Evolutionary conservation across 495 filamentous ascomycete genomes (phyloP), one percentile per base, ranked within the genome.

Genomic region (Neurospora cerealis): DNA sequence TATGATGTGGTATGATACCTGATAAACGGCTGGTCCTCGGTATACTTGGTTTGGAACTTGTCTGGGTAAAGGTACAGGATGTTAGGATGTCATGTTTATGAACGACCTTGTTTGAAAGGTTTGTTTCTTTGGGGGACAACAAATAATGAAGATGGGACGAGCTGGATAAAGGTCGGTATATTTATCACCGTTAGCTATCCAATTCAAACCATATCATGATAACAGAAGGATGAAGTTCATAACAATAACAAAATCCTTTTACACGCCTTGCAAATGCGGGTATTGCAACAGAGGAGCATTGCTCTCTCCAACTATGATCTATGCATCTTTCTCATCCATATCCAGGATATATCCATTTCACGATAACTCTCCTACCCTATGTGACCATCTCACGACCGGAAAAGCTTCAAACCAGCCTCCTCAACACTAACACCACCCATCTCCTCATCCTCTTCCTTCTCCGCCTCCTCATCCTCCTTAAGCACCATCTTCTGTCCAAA

Each of bases 401-500:
- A 97, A 77, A 97, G 82, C 83, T 87, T 90, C 83, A 97, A 81
- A 2, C 90, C 92, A 76, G 89, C 88, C 81, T 92, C 91, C 78
- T 88, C 91, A 9, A 84, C 81, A 42, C 81, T 84, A 7, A 86
- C 87, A 71, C 84, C 89, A 60, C 87, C 88, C 78, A 87, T 88
- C 69, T 88, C 86, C 71, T 84, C 86, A 69, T 83, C 87, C 54
- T 83, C 84, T 39, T 82, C 87, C 70, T 80, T 85, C 40, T 85
- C 84, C 44, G 24, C 13, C 54, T 66, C 87, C 17, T 89, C 89
- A 0, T 89, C 91, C 80, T 97, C 95, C 34, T 88, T 88, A 70
- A 97, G 82, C 73, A 86, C 84, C 74, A 93, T 85, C 80, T 90
- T 93, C 78, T 91, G 90, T 19, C 96, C 96, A 72, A 99, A 89